Evolutionary conservation across 2,329 filamentous ascomycete genomes (phyloP), one percentile per base, ranked within the genome.

Genomic region (Cordyceps pruinosa): DNA sequence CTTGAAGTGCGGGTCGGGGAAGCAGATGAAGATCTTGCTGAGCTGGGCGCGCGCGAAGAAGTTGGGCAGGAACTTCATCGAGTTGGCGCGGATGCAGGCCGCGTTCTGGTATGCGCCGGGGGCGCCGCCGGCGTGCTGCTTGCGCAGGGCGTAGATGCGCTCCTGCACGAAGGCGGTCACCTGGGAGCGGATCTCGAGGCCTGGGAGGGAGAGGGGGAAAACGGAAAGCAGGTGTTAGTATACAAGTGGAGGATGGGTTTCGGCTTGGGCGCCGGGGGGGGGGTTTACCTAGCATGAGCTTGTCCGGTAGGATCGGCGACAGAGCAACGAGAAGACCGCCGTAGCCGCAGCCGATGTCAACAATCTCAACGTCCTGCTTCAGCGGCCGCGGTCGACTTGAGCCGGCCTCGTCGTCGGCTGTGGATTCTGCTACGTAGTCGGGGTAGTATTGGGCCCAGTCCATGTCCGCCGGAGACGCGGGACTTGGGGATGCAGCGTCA

Each of bases 1-100:
- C 74, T 99, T 99, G 79, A 99, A 99, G 73, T 99, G 94, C 59
- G 94, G 94, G 68, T 99, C 94, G 0, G 94, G 94, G 69, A 99
- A 99, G 77, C 94, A 99, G 66, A 99, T 89, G 72, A 99, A 99
- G 68, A 97, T 89, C 69, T 95, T 95, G 61, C 81, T 83, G 15
- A 99, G 83, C 69, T 97, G 92, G 15, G 75, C 78, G n/a, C 66
- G 86, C 88, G 56, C 74, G 77, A 99, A 97, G 78, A 97, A 96
- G 69, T 99, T 97, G 61, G 95, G 93, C n/a, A 99, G 78, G 72
- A 97, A 99, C 71, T 99, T 99, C 94, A 99, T 99, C 5, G 90
- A 90, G 75, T 99, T 99, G 63, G 90, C 89, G 61, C 94, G 87
- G 48, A 99, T 77, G 68, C 90, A 95, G 34, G 88, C 86, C 55